Base-by-base conservation (phyloP, 2,329 filamentous ascomycete genomes). In the Neonectria neomacrospora region DNA sequence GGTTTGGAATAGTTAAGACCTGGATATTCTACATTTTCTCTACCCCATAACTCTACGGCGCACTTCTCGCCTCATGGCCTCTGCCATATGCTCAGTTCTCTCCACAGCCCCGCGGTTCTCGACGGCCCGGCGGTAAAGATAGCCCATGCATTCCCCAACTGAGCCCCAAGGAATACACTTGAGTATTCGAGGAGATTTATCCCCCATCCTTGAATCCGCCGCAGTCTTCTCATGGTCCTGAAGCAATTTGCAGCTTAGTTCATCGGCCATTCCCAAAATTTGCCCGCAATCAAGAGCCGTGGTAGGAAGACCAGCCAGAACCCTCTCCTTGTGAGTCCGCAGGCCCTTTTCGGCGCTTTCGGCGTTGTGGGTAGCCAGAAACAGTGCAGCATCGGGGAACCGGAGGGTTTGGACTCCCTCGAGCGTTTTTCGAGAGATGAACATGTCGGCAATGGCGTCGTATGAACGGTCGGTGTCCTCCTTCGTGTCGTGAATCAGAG, bases 231-330 rank as follows among this genome's bases (percentile, higher is more conserved):
- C 73, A 3, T 73, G 67, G 20, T 73, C 66, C 11, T 81, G 79
- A 7, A 87, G 75, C 0, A 88, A 74, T 11, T 79, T 77, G 67
- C 83, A 84, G 41, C 81, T 83, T 18, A 88, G 78, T 65, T 87
- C 83, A 56, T 88, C 86, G 0, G 86, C 84, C 85, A 88, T 88
- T 5, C 85, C 85, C 62, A 85, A 81, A 0, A 88, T 78, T 70
- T 88, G 86, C 0, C 83, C 85, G 66, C 84, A 88, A 5, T 73
- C 78, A 3, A 86, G 76, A 0, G 71, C 63, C 0, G 77, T 71
- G 0, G 74, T 76, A 0, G 74, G 73, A 4, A 76, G 63, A 1
- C 71, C 71, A 9, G 67, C 63, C 2, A 78, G 73, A 0, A 81
- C 74, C 0, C 83, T 79, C 0, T 77, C 14, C 48, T 78, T 68